Base-by-base conservation (phyloP, 2,329 filamentous ascomycete genomes). In the Monilinia aucupariae region DNA sequence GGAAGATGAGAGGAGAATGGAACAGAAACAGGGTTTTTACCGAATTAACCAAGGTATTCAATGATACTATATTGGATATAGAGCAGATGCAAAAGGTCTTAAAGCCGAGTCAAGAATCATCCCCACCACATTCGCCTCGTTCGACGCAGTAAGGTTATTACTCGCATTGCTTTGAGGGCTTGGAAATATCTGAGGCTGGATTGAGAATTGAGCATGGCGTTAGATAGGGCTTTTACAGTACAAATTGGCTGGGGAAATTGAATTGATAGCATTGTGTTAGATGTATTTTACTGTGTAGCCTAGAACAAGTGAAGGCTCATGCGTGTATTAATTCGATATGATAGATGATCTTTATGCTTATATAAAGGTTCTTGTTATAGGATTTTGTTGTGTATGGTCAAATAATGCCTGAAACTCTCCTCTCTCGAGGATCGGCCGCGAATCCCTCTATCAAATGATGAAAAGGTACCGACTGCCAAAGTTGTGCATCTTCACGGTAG, bases 1-100 rank as follows among this genome's bases (percentile, higher is more conserved):
- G 94, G 94, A 82, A 81, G 65, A 83, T 83, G 65, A 83, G 92
- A 56, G 82, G 85, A 54, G 87, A 96, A 71, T 94, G 90, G 85
- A 94, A 99, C 76, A 85, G 94, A 50, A 87, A 86, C 70, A 81
- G 82, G 69, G 92, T 96, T 17, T 81, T 87, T 17, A 78, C 78
- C 52, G 78, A 80, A 45, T 81, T 96, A 45, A 80, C 79, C 49
- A 79, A 82, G 20, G 85, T 89, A 5, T 96, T 96, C 74, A 92
- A 96, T 69, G 85, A 86, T 37, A 85, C 85, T 15, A 86, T 91
- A 64, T 72, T 76, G 30, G 89, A 92, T 72, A 90, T 92, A 64
- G 82, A 74, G 66, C 66, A 68, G 50, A 73, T 72, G 71, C 73
- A 74, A 66, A 69, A 59, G 60, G 68, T 73, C 15, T 43, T 69